These are phyloP conservation scores for Bryum argenteum DNA, from an alignment of 225 moss, liverwort and hornwort species.

Conservation along the genomic window DNA sequence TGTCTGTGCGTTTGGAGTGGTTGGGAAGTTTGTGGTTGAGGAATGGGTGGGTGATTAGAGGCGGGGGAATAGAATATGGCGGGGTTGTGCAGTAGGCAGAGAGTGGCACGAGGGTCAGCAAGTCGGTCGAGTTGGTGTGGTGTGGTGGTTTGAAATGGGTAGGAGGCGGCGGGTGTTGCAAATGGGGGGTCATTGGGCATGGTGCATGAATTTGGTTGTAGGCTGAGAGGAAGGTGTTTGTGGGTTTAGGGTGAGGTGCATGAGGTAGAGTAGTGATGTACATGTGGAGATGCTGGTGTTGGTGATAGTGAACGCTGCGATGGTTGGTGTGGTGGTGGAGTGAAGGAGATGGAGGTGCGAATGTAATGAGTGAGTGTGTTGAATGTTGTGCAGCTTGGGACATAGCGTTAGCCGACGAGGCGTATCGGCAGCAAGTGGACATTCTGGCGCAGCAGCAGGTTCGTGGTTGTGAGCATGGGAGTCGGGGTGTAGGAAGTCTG, in stretches of 20 bases:
- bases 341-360: neutral
- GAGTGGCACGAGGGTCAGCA: too few species aligned
- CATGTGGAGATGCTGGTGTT: neutral
- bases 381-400: slow-evolving; percentile 81
- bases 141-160: too few species aligned
- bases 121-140: too few species aligned
- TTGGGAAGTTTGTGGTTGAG: too few species aligned
- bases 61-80: too few species aligned
- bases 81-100: too few species aligned
- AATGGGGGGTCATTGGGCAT: too few species aligned
- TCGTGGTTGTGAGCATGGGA: neutral
- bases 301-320: neutral
- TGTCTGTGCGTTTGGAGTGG: too few species aligned
- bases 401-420: slow-evolving; percentile 93
- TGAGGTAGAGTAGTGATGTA: neutral
- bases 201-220: too few species aligned
- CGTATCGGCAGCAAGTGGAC: slow-evolving; percentile 98
- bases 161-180: too few species aligned
- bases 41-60: neutral
- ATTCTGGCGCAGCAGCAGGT: slow-evolving; percentile 97
- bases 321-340: neutral
- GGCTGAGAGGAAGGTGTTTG: too few species aligned
- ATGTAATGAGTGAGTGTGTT: slow-evolving; percentile 13
- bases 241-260: neutral
- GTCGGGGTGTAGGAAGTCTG: neutral